Conservation (phyloP, 441 rosid species). For the Aquilaria agallochum region DNA sequence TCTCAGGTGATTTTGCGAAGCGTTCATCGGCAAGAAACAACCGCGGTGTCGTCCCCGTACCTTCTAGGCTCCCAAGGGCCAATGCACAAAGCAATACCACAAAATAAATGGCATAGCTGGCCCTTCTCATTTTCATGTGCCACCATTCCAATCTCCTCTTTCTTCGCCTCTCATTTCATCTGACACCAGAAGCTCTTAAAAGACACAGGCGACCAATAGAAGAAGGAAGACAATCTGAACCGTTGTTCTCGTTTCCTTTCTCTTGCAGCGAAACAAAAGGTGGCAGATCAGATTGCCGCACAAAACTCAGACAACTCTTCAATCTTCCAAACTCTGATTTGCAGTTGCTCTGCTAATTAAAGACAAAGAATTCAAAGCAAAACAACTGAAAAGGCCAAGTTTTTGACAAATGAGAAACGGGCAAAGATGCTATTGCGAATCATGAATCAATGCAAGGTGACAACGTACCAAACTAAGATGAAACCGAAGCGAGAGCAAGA, state of each 20-base stretch:
- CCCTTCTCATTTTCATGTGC: conserved; percentile 37
- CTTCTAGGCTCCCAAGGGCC: conserved; percentile 26
- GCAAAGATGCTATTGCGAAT: no score
- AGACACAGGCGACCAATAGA: not conserved
- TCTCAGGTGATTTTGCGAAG: not conserved
- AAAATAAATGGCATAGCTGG: conserved; percentile 23
- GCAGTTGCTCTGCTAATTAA: no score
- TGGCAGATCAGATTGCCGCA: no score
- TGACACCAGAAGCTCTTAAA: conserved; percentile 5
- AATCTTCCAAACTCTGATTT: no score
- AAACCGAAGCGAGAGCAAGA: no score
- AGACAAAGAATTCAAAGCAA: no score
- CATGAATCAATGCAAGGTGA: no score
- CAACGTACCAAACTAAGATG: no score
- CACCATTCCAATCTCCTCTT: conserved; percentile 28
- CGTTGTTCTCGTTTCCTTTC: not conserved
- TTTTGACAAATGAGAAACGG: no score
- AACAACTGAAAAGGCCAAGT: no score
- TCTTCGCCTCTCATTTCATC: conserved; percentile 43
- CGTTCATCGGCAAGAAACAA: conserved; percentile 11
- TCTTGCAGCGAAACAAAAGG: not conserved
- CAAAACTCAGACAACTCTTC: no score
- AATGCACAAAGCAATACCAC: conserved; percentile 32
- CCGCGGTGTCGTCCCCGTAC: conserved; percentile 20
- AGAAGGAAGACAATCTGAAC: not conserved